phyloP scores from a whole-genome alignment of 2,329 filamentous ascomycete species.

The Fusarium aywerte region DNA sequence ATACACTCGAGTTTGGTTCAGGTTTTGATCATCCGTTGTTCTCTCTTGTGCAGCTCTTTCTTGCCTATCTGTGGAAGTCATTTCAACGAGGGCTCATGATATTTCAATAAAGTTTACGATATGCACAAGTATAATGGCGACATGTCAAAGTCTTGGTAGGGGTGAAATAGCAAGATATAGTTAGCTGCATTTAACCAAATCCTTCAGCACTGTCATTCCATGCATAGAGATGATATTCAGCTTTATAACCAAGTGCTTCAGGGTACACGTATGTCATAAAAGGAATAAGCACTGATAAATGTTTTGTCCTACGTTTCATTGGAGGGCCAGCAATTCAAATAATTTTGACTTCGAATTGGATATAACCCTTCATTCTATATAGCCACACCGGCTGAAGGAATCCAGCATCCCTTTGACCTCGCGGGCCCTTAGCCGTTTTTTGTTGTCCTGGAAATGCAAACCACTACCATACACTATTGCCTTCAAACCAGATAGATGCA shows the following conservation, averaged over 20 bases:
- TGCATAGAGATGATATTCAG: background rate
- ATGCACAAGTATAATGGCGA: no score
- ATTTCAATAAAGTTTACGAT: background rate
- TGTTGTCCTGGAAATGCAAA: conserved; percentile 22
- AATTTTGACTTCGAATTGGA: conserved; percentile 21
- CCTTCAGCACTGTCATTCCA: no score
- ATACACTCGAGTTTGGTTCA: conserved; percentile 44
- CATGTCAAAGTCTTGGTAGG: background rate
- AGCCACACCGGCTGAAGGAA: conserved; percentile 4
- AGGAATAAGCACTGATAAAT: no score
- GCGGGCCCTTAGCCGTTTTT: conserved; percentile 17
- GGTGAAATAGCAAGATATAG: background rate
- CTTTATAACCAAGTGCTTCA: background rate
- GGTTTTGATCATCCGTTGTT: background rate
- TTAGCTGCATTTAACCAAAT: no score
- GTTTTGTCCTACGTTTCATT: no score
- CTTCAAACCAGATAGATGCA: conserved; percentile 22
- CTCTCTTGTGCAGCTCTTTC: background rate
- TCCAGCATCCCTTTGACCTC: background rate
- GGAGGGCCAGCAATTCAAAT: background rate
- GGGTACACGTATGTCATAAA: no score
- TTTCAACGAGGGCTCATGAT: background rate
- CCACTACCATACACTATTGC: conserved; percentile 19
- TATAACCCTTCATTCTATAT: conserved; percentile 19
- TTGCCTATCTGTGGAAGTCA: background rate